Percentiles rank a stretch among this genome's conserved stretches.
Conservation (phyloP, 106 monocot species). For the Dioscorea dumetorum region DNA sequence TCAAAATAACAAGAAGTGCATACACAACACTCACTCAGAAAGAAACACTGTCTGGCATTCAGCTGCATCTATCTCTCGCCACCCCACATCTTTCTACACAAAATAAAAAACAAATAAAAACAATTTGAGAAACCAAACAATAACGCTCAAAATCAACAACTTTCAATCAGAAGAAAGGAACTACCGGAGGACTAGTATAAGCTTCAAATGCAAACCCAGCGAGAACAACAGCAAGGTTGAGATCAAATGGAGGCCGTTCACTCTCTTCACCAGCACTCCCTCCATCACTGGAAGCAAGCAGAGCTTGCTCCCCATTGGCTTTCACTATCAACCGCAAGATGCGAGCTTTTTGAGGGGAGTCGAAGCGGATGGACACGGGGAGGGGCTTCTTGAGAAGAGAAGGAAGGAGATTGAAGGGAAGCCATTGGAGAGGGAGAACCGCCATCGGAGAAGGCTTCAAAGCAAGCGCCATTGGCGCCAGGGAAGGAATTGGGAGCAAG, state of each 20-base stretch:
- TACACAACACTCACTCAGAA: slow-evolving; percentile 56
- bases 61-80: slow-evolving; percentile 65
- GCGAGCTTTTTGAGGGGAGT: background rate
- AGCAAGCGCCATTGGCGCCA: no score
- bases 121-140: background rate
- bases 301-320: background rate
- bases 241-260: slow-evolving; percentile 73
- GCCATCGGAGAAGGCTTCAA: background rate
- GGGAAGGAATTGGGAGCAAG: no score
- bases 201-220: slow-evolving; percentile 97
- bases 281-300: slow-evolving; percentile 1
- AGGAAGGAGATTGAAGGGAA: slow-evolving; percentile 4
- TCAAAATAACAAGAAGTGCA: background rate
- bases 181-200: slow-evolving; percentile 75
- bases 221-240: slow-evolving; percentile 87
- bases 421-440: background rate
- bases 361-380: background rate
- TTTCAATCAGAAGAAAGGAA: background rate
- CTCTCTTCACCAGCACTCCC: background rate
- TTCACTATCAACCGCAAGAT: background rate
- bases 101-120: slow-evolving; percentile 5
- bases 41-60: slow-evolving; percentile 86
- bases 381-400: slow-evolving; percentile 12
- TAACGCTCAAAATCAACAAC: background rate
- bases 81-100: slow-evolving; percentile 55